Conservation (phyloP, 768 basidiomycete species). For the Rhizopogon vulgaris region DNA sequence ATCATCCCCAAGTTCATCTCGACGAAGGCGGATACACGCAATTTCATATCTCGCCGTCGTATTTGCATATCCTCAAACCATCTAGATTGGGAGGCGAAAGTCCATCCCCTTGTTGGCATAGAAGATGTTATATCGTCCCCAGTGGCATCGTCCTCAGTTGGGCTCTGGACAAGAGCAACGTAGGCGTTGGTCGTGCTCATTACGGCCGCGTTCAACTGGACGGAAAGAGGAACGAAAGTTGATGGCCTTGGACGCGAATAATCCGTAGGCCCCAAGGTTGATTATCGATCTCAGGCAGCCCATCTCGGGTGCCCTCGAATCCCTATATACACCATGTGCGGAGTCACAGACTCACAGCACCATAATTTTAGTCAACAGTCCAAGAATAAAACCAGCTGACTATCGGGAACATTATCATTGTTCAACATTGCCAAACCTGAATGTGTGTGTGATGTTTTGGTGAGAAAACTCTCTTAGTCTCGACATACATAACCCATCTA, state of each 20-base stretch:
- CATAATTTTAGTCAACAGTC: not conserved
- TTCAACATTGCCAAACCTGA: not conserved
- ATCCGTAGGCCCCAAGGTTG: not conserved
- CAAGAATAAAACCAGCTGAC: not conserved
- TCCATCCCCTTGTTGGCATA: too few relatives aligned
- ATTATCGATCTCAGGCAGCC: not conserved
- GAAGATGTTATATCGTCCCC: not conserved
- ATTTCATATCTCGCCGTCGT: not conserved
- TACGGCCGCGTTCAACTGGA: not conserved
- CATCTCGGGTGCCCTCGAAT: not conserved
- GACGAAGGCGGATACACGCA: conserved; percentile 5
- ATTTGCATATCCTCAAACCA: not conserved
- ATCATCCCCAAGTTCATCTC: conserved; percentile 51
- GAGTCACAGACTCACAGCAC: not conserved
- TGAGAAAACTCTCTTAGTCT: not conserved
- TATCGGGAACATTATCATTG: not conserved
- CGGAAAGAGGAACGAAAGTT: not conserved
- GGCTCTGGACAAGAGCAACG: not conserved
- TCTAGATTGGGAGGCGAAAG: not conserved
- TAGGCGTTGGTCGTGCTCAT: not conserved
- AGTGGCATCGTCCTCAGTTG: not conserved
- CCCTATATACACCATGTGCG: not conserved
- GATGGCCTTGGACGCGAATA: not conserved
- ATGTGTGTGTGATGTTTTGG: not conserved
- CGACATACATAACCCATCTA: not conserved